Conservation (phyloP, 2,329 filamentous ascomycete species). For the Clarireedia paspali region DNA sequence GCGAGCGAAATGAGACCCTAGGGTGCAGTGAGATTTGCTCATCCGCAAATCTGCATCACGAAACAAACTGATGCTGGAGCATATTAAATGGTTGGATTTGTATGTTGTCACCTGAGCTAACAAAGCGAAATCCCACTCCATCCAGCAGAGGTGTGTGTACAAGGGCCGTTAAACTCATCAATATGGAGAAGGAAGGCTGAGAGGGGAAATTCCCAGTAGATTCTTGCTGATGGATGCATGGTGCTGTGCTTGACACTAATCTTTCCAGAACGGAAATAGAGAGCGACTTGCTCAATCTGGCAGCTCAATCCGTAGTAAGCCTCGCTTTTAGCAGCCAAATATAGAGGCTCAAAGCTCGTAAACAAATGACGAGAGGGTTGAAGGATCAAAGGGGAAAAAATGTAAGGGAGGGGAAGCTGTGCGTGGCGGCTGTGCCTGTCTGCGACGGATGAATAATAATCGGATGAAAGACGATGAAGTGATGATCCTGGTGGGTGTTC, state of each 20-base stretch:
- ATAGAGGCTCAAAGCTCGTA: constrained; percentile 6
- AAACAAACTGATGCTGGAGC: constrained; percentile 3
- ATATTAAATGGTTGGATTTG: constrained; percentile 1
- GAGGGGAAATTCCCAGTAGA: neutral
- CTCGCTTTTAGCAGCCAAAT: constrained; percentile 3
- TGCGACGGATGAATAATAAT: constrained; percentile 3
- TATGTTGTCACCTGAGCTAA: constrained; percentile 1
- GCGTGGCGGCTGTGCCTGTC: constrained; percentile 5
- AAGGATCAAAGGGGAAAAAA: constrained; percentile 6
- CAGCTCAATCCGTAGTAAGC: constrained; percentile 1
- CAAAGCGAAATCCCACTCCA: neutral
- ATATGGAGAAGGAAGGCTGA: neutral
- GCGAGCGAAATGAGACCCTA: neutral
- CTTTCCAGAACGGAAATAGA: constrained; percentile 3
- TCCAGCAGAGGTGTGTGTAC: neutral
- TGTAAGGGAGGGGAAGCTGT: neutral
- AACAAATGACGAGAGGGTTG: neutral
- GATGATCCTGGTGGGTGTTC: neutral
- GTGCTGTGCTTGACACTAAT: constrained; percentile 8
- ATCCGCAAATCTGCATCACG: constrained; percentile 1
- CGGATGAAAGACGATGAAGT: neutral
- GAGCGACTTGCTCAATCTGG: constrained; percentile 8
- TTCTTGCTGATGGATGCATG: constrained; percentile 7
- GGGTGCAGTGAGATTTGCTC: constrained; percentile 6
- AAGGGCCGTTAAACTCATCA: neutral